Evolutionary conservation across 108 stramenopile species (phyloP), one percentile per base, ranked within the genome.

Genomic region (Asterionellopsis glacialis): DNA sequence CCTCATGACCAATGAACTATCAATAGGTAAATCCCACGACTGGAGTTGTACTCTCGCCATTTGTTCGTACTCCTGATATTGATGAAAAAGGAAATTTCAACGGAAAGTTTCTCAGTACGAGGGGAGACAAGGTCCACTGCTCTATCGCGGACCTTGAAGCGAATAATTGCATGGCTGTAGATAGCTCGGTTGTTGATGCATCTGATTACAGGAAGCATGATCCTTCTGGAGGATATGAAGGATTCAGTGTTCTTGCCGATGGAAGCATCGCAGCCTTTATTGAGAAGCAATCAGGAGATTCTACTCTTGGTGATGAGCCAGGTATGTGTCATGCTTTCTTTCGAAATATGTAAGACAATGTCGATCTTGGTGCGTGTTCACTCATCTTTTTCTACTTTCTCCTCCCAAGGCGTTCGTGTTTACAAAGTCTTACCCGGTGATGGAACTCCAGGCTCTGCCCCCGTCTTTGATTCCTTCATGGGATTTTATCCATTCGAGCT

Each of bases 61-160:
- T 74, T 45, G 73, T 74, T 18, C 67, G 64, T 43, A 39, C 73
- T 41, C 73, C 73, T 45, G 73, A 74, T 28, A 68, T 74, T 64
- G 50, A 68, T 38, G 23, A 48, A 9, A 26, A 68, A 18, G 67
- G 67, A 21, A 50, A 58, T 39, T 45, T 68, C 48, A 64, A 57
- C 5, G 16, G 16, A 11, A 19, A 45, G 22, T 74, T 45, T 63
- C 45, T 74, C 9, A 54, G 60, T 26, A 74, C 73, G n/a, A 56
- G 55, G 28, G 63, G 73, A 19, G 73, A 74, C 62, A 74, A 74
- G 58, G 67, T 74, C 43, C 73, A 74, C 42, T 74, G 73, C 41
- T 38, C 55, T 50, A 63, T 63, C 42, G 72, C 57, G 27, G 65
- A 25, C 43, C 52, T 74, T 38, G 67, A 74, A 49, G 63, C 28